Evolutionary conservation across 352 stramenopile genomes (phyloP).

Genomic region (Pythium oligandrum): DNA sequence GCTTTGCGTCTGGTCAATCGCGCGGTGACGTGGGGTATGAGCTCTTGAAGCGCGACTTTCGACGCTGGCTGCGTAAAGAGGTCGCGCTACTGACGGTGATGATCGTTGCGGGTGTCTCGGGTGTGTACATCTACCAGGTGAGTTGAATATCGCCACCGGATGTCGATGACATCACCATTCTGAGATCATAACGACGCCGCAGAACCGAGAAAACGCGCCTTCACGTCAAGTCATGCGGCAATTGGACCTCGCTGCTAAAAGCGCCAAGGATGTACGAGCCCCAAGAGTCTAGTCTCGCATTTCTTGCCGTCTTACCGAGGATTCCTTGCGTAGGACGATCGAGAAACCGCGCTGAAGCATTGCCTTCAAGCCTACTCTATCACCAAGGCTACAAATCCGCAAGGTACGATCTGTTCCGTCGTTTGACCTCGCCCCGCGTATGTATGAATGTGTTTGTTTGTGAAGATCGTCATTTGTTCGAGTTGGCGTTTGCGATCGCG

Average conservation of each 20-base stretch:
- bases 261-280: slow-evolving; percentile 32
- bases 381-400: slow-evolving; percentile 52
- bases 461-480: slow-evolving; percentile 73
- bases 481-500: slow-evolving; percentile 69
- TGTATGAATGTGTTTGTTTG: background rate
- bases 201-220: slow-evolving; percentile 63
- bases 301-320: background rate
- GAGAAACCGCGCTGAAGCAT: slow-evolving; percentile 51
- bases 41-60: slow-evolving; percentile 59
- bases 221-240: slow-evolving; percentile 46
- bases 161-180: slow-evolving; percentile 1
- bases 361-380: slow-evolving; percentile 67
- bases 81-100: slow-evolving; percentile 37
- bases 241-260: slow-evolving; percentile 43
- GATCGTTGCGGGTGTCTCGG: slow-evolving; percentile 35
- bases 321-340: slow-evolving; percentile 26
- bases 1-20: slow-evolving; percentile 3
- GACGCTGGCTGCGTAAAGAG: slow-evolving; percentile 52
- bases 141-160: background rate
- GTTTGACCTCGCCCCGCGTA: background rate
- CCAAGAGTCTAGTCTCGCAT: background rate
- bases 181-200: background rate
- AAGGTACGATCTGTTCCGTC: slow-evolving; percentile 27
- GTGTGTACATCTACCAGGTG: slow-evolving; percentile 69
- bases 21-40: slow-evolving; percentile 21